Base-by-base conservation (phyloP, 306 rosid genomes). In the Glycine soja region DNA sequence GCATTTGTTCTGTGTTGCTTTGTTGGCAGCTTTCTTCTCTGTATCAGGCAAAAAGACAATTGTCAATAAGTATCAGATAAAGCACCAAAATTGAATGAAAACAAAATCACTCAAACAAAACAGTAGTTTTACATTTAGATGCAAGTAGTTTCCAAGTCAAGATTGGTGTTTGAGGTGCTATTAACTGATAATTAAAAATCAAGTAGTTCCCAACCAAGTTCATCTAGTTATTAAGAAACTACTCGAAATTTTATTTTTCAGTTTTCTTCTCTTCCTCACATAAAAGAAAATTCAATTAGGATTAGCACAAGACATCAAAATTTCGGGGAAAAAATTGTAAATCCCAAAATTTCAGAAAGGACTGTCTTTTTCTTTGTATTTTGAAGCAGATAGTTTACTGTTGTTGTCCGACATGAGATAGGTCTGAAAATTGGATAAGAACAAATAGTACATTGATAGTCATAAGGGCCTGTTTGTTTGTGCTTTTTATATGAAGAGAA, bases 1-100 rank as follows among this genome's bases (percentile, higher is more conserved):
- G 62, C 97, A 93, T 89, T 81, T 92, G 88, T 79, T 86, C 83
- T 89, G 86, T 52, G 78, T 77, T 50, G 83, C 72, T 36, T 93
- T 83, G 4, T 66, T 79, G 45, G 83, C 84, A 19, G 87, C 85
- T 85, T 93, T 93, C 92, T 95, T 95, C 81, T 91, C 99, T 93
- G 97, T 70, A 53, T 69, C 43, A 86, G 46, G 62, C 62, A 10
- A 38, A 71, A 67, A 32, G 3, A 18, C 12, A 76, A 54, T 30
- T 68, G 18, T 74, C 47, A 63, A 5, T 14, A 70, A 78, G 48
- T 10, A 56, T 70, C 76, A 4, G 53, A 74, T 76, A 18, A 45
- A 56, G 19, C 16, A 64, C 67, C 75, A 12, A 79, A 40, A 64
- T 36, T 53, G 57, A 74, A 69, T 16, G 43, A 63, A 51, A 65